These are phyloP conservation scores for Chamaecrista fasciculata DNA, from an alignment of 306 rosid species.

Conservation along the genomic window DNA sequence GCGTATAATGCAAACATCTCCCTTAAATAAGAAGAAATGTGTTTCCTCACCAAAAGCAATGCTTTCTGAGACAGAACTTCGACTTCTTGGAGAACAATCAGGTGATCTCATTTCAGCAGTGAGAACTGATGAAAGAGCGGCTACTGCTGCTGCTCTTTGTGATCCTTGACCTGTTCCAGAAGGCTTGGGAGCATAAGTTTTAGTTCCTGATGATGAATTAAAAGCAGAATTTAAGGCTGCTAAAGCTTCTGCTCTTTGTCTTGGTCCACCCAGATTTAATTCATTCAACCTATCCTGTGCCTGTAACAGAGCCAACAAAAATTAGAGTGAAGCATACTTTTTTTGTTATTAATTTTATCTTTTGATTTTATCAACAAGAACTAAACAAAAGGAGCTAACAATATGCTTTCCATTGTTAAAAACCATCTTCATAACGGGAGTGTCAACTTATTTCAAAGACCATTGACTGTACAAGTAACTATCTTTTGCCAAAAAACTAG, in stretches of 20 bases:
- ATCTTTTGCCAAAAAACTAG: background rate
- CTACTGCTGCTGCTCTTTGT: constrained; percentile 94
- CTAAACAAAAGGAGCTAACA: background rate
- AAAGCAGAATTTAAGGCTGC: constrained; percentile 86
- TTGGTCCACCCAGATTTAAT: constrained; percentile 64
- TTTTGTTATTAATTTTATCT: background rate
- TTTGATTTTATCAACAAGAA: background rate
- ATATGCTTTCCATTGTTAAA: background rate
- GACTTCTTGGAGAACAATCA: constrained; percentile 56
- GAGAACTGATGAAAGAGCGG: constrained; percentile 90
- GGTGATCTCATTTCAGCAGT: constrained; percentile 77
- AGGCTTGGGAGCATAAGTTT: constrained; percentile 43
- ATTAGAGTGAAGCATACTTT: background rate
- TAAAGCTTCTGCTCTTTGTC: constrained; percentile 95
- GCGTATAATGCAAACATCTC: constrained; percentile 1
- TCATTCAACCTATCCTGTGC: constrained; percentile 72
- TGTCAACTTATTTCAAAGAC: background rate
- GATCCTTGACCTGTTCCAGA: constrained; percentile 68
- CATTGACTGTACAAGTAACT: background rate
- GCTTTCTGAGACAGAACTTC: constrained; percentile 53
- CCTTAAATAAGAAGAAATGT: constrained; percentile 6
- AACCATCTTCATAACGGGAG: background rate
- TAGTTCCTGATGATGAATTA: constrained; percentile 51
- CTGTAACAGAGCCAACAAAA: constrained; percentile 24
- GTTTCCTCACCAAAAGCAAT: constrained; percentile 46